Evolutionary conservation across 2,329 filamentous ascomycete genomes (phyloP).

Genomic region (Phialemonium atrogriseum): DNA sequence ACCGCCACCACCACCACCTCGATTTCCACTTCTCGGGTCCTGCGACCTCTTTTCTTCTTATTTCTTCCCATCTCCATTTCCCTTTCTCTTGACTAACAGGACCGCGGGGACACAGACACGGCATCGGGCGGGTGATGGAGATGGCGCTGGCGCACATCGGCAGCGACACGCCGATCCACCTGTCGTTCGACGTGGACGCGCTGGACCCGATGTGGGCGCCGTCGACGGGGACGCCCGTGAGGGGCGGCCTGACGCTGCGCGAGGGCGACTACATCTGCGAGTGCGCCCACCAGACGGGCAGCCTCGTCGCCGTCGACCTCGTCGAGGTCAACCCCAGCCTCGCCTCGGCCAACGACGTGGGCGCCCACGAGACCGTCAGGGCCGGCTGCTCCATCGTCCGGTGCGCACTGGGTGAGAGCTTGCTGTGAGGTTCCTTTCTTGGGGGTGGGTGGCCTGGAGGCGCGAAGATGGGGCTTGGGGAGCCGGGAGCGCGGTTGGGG

Average conservation of each 20-base stretch:
- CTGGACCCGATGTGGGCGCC: slow-evolving; percentile 95
- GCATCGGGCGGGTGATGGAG: slow-evolving; percentile 92
- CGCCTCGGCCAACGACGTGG: slow-evolving; percentile 48
- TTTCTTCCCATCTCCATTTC: neutral
- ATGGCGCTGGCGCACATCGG: slow-evolving; percentile 98
- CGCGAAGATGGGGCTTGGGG: too few relatives aligned
- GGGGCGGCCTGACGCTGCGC: slow-evolving; percentile 84
- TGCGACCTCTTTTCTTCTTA: too few relatives aligned
- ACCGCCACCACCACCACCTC: too few relatives aligned
- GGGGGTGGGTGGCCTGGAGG: too few relatives aligned
- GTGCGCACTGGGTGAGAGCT: slow-evolving; percentile 84
- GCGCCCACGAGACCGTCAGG: slow-evolving; percentile 77
- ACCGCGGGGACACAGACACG: slow-evolving; percentile 55
- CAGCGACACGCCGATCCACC: slow-evolving; percentile 87
- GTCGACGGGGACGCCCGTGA: slow-evolving; percentile 88
- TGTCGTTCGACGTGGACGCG: slow-evolving; percentile 95
- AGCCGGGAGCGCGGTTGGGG: too few relatives aligned
- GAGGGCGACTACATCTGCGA: slow-evolving; percentile 98
- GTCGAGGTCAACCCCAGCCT: slow-evolving; percentile 75
- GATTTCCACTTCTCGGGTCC: too few relatives aligned
- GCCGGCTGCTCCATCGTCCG: slow-evolving; percentile 87
- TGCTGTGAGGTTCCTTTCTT: slow-evolving; percentile 69
- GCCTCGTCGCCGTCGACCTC: slow-evolving; percentile 69
- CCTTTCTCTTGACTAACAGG: slow-evolving; percentile 1
- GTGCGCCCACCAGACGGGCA: slow-evolving; percentile 71